Evolutionary conservation across 163 green algal genomes (phyloP).

Genomic region (Chlorella variabilis): DNA sequence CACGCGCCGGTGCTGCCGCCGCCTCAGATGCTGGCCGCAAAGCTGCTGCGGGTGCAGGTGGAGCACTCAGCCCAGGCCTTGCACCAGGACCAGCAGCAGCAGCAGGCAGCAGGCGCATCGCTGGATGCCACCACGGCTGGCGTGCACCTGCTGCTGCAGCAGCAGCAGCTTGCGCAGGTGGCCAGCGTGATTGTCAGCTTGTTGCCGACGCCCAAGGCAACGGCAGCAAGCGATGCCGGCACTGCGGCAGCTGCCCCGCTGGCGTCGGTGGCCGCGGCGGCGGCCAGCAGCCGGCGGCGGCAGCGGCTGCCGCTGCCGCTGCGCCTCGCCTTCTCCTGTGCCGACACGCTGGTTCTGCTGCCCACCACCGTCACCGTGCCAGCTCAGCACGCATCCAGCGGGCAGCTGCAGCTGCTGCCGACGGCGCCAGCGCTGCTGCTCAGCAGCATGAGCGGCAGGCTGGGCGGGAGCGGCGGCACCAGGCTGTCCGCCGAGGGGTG

Average conservation of each 20-base stretch:
- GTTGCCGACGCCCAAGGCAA: background rate
- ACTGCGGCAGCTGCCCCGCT: background rate
- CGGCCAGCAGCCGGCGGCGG: background rate
- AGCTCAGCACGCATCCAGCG: background rate
- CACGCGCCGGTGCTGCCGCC: background rate
- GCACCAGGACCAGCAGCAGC: background rate
- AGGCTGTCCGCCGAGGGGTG: background rate
- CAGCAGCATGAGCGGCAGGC: slow-evolving; percentile 5
- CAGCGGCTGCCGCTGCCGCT: background rate
- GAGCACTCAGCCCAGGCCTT: background rate
- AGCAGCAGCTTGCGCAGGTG: slow-evolving; percentile 19
- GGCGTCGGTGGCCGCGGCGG: background rate
- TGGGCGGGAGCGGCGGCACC: background rate
- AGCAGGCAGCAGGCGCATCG: background rate
- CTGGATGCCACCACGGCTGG: slow-evolving; percentile 19
- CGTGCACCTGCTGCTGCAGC: slow-evolving; percentile 29
- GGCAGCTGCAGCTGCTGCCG: slow-evolving; percentile 31
- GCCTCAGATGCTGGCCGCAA: slow-evolving; percentile 24
- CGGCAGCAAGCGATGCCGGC: background rate
- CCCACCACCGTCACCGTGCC: slow-evolving; percentile 1
- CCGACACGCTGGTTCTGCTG: slow-evolving; percentile 9
- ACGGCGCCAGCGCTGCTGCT: slow-evolving; percentile 1
- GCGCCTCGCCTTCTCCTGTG: slow-evolving; percentile 4
- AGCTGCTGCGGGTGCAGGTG: slow-evolving; percentile 10
- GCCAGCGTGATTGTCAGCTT: slow-evolving; percentile 17